Percentiles rank a stretch among this genome's conserved stretches.
Conservation (phyloP, 345 rosid genomes). For the Conringia planisiliqua region DNA sequence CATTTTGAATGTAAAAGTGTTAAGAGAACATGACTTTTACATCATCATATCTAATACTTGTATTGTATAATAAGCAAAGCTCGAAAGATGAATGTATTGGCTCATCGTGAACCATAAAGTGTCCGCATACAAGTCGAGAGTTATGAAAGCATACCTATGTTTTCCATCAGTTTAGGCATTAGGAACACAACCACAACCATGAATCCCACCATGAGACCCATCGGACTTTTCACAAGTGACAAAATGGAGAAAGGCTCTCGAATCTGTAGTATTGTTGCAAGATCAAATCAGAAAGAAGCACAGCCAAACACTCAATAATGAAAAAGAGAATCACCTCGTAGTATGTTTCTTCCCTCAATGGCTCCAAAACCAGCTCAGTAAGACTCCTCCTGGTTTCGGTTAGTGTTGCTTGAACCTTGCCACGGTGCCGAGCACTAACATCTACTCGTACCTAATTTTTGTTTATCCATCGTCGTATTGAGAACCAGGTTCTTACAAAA, state of each 20-base stretch:
- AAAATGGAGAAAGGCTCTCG: conserved; percentile 86
- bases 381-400: conserved; percentile 89
- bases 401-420: conserved; percentile 90
- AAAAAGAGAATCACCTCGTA: conserved; percentile 61
- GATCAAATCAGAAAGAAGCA: conserved; percentile 10
- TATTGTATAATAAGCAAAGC: background rate
- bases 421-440: conserved; percentile 93
- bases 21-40: background rate
- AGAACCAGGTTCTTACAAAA: background rate
- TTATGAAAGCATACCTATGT: conserved; percentile 58
- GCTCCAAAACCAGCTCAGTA: conserved; percentile 85
- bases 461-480: background rate
- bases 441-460: conserved; percentile 80
- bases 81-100: background rate
- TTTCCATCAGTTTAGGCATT: conserved; percentile 95
- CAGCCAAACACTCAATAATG: conserved; percentile 3
- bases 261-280: conserved; percentile 43
- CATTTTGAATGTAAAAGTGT: background rate
- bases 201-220: conserved; percentile 98
- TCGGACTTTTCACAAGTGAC: conserved; percentile 88
- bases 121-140: background rate
- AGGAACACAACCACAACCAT: conserved; percentile 88
- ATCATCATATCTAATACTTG: background rate
- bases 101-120: background rate
- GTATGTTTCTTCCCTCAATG: conserved; percentile 73